Conservation (phyloP, 306 rosid genomes). For the Trifolium repens region DNA sequence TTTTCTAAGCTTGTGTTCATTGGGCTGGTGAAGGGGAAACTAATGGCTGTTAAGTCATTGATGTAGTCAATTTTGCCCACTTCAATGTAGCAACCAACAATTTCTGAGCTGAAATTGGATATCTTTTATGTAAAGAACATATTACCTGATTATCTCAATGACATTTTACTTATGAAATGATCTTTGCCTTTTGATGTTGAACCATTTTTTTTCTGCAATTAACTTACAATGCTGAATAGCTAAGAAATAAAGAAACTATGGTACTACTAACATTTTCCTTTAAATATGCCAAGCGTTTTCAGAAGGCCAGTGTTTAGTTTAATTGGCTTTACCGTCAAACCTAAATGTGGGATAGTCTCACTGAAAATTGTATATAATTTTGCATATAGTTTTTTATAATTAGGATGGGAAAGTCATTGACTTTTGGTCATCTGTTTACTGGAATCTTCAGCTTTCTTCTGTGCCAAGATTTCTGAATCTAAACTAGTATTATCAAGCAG, state of each 20-base stretch:
- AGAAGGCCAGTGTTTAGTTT: not conserved
- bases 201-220: not conserved
- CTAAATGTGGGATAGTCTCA: not conserved
- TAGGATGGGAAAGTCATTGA: not conserved
- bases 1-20: conserved; percentile 2
- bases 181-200: not conserved
- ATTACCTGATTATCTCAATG: not conserved
- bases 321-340: not conserved
- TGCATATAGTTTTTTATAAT: conserved; percentile 16
- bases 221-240: conserved; percentile 1
- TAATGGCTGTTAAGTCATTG: not conserved
- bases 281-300: conserved; percentile 3
- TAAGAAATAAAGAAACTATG: not conserved
- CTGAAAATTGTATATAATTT: not conserved
- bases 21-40: conserved; percentile 22
- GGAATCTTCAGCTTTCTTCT: conserved; percentile 1
- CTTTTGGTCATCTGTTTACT: conserved; percentile 20
- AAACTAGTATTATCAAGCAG: conserved; percentile 32
- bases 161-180: not conserved
- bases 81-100: conserved; percentile 11
- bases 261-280: not conserved
- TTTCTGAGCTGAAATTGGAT: conserved; percentile 26
- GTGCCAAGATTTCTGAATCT: conserved; percentile 22
- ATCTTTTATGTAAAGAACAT: conserved; percentile 15
- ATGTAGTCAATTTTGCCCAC: conserved; percentile 22